Evolutionary conservation across 768 basidiomycete species (phyloP), one percentile per base, ranked within the genome.

Genomic region (Tylopilus intermedius): DNA sequence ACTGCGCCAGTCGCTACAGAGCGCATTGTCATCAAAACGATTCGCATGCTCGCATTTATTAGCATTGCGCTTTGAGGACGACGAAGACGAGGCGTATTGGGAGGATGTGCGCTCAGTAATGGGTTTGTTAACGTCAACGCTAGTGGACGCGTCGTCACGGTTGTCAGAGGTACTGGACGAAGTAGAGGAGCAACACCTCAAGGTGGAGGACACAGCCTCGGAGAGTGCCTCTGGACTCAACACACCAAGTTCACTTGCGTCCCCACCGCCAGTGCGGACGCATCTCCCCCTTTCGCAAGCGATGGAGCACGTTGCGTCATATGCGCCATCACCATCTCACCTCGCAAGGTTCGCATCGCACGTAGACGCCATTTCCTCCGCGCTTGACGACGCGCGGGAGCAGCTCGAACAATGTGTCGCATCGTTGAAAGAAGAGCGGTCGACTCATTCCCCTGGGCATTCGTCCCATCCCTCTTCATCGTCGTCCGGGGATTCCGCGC

Each of bases 61-160:
- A 3, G 90, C 90, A 4, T 67, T 93, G 45, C 77, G 90, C 2
- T 93, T 93, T 63, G 74, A 71, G 68, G 83, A 84, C 43, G 81
- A 80, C 45, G 86, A 84, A 32, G 86, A 88, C 56, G 83, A 84
- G 47, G 73, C 76, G 5, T 93, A 93, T 59, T 93, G 90, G 90
- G 90, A 91, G 59, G 84, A 91, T 59, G 88, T 88, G 27, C 78
- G 85, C 13, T 81, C 83, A 26, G 81, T 93, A 45, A 84, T 90
- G 76, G 75, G 74, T 11, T 65, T 92, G 11, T 67, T 92, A 54
- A 85, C 84, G 8, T 82, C 76, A 38, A 77, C 87, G 8, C 74
- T 92, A 32, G 74, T 75, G 2, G 88, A 90, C 57, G 79, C 85
- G 2, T 76, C 83, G 2, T 72, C 81, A 8, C 71, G 83, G 26